Evolutionary conservation across 352 stramenopile species (phyloP).

Genomic region (Saprolegnia diclina): DNA sequence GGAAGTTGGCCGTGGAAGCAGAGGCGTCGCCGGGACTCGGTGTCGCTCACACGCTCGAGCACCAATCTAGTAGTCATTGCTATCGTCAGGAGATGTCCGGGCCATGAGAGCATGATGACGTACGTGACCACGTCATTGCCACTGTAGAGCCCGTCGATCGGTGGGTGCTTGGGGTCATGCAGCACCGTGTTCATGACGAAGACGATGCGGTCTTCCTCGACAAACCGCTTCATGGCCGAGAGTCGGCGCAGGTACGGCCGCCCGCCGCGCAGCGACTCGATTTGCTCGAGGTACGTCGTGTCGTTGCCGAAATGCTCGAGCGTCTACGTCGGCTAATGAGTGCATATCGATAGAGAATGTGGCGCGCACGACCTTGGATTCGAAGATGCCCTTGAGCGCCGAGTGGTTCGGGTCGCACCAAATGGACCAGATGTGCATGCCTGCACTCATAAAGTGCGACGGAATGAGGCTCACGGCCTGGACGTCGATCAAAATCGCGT

Average conservation of each 20-base stretch:
- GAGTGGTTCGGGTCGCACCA: conserved; percentile 8
- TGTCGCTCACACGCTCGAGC: conserved; percentile 9
- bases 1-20: neutral
- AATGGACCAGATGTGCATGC: conserved; percentile 4
- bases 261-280: neutral
- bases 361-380: conserved; percentile 4
- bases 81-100: neutral
- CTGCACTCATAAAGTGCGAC: neutral
- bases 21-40: neutral
- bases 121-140: conserved; percentile 13
- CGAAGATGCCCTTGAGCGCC: neutral
- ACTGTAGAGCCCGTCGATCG: neutral
- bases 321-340: neutral
- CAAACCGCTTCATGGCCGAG: conserved; percentile 20
- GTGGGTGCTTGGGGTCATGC: conserved; percentile 15
- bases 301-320: neutral
- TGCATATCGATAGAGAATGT: neutral
- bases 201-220: conserved; percentile 11
- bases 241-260: neutral
- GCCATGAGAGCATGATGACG: neutral
- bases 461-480: neutral
- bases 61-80: neutral
- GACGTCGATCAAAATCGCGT: conserved; percentile 3
- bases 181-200: conserved; percentile 18
- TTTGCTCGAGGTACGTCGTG: conserved; percentile 1